Evolutionary conservation across 2,329 filamentous ascomycete species (phyloP), one percentile per base, ranked within the genome.

Genomic region (Botrytis fabae): DNA sequence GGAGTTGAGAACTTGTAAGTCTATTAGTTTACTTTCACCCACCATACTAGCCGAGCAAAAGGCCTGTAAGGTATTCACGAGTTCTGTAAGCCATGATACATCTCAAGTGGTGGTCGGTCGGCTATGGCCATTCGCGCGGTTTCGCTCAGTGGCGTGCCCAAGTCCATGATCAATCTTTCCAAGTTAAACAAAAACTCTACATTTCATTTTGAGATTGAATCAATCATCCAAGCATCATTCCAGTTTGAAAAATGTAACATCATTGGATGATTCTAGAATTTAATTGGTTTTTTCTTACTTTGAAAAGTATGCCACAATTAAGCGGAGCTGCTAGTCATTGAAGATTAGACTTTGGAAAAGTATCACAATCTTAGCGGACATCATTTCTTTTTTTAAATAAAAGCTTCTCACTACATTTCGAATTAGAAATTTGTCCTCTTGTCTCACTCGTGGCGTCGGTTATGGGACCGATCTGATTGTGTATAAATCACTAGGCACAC

Each of bases 331-430:
- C 48, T 1, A 14, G 0, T 8, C 14, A 18, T 8, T 18, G 6
- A 18, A 2, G 1, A 18, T 28, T 14, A 18, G 48, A 51, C 0
- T 14, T 1, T 4, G 48, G 48, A 0, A 61, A 61, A n/a, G 10
- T 12, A 2, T 4, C 20, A 40, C 35, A 4, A 20, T 7, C 20
- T 61, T n/a, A 7, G 16, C 5, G 5, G 1, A 0, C 1, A n/a
- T 25, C 59, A 3, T 38, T 8, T 5, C 0, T 14, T 25, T 1
- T 0, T 8, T 0, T 2, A 6, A 2, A 1, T 35, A 35, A 1
- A 25, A 60, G 20, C 8, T 35, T 14, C 20, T 4, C 4, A 10
- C 32, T 40, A 20, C 10, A 28, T 16, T 54, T n/a, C 0, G 2
- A 35, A 20, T 14, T 0, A 25, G 32, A 20, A 38, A 2, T 22